Percentiles rank a stretch among this genome's conserved stretches.
Conservation (phyloP, 345 rosid genomes). For the Xanthoceras sorbifolium region DNA sequence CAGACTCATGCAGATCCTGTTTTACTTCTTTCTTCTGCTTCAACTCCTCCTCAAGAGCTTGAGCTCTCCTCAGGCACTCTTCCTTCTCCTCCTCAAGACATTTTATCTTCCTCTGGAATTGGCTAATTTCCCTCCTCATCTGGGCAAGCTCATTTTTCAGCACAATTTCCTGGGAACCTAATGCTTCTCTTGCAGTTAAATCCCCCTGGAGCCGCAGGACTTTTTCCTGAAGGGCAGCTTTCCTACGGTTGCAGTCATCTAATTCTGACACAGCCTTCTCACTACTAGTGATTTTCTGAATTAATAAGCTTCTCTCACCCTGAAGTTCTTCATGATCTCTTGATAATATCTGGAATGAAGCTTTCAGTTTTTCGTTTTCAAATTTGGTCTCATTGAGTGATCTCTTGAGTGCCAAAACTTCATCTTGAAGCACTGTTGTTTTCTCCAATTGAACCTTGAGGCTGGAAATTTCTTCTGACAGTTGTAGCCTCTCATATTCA, state of each 20-base stretch:
- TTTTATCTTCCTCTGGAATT: constrained; percentile 53
- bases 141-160: constrained; percentile 64
- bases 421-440: constrained; percentile 48
- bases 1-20: constrained; percentile 17
- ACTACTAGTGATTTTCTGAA: constrained; percentile 40
- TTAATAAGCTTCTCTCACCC: constrained; percentile 33
- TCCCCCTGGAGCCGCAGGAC: constrained; percentile 65
- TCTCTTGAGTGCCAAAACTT: constrained; percentile 51
- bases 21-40: constrained; percentile 29
- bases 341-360: constrained; percentile 54
- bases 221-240: constrained; percentile 62
- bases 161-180: constrained; percentile 50
- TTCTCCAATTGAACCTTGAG: constrained; percentile 52
- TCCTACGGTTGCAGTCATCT: constrained; percentile 48
- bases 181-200: constrained; percentile 64
- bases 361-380: constrained; percentile 61
- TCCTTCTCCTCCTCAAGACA: constrained; percentile 55
- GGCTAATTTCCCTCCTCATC: constrained; percentile 49
- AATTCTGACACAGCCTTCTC: constrained; percentile 45
- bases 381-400: constrained; percentile 44
- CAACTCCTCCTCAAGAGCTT: constrained; percentile 33
- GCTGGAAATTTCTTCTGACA: constrained; percentile 50
- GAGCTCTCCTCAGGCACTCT: constrained; percentile 39
- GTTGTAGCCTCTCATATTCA: constrained; percentile 50
- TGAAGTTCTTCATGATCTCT: constrained; percentile 52